Conservation (phyloP, 1,284 basidiomycete genomes). For the Rhodotorula mucilaginosa region DNA sequence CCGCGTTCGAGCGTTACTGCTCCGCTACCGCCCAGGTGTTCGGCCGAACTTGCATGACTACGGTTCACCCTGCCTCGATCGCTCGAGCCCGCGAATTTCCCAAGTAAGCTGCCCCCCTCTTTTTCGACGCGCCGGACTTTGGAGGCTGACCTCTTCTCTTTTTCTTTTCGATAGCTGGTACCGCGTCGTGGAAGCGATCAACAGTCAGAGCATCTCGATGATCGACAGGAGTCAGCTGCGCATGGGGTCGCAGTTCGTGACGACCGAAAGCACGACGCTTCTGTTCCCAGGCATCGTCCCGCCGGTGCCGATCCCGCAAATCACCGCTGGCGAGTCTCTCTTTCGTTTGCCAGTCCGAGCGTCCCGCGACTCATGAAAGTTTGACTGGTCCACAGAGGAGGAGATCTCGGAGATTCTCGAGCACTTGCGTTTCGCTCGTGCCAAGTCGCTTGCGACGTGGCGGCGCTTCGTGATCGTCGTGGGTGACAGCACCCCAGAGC, state of each 20-base stretch:
- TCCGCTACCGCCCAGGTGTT: not conserved
- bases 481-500: not conserved
- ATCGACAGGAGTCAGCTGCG: constrained; percentile 10
- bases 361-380: too few species aligned
- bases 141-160: not conserved
- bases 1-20: constrained; percentile 16
- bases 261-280: constrained; percentile 18
- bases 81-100: not conserved
- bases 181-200: constrained; percentile 21
- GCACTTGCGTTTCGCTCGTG: not conserved
- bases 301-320: not conserved
- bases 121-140: too few species aligned
- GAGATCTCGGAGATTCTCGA: constrained; percentile 13
- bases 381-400: not conserved
- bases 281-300: not conserved
- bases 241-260: constrained; percentile 47
- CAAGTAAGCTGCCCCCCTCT: constrained; percentile 3
- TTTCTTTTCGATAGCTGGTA: constrained; percentile 1
- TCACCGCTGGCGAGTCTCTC: constrained; percentile 1
- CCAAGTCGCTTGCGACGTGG: not conserved
- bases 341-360: too few species aligned
- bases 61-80: constrained; percentile 21
- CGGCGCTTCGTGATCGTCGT: constrained; percentile 22
- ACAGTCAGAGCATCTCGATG: constrained; percentile 6
- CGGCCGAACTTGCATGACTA: not conserved